phyloP scores from a whole-genome alignment of 2,329 filamentous ascomycete genomes.

The Arthrobotrys entomopaga region DNA sequence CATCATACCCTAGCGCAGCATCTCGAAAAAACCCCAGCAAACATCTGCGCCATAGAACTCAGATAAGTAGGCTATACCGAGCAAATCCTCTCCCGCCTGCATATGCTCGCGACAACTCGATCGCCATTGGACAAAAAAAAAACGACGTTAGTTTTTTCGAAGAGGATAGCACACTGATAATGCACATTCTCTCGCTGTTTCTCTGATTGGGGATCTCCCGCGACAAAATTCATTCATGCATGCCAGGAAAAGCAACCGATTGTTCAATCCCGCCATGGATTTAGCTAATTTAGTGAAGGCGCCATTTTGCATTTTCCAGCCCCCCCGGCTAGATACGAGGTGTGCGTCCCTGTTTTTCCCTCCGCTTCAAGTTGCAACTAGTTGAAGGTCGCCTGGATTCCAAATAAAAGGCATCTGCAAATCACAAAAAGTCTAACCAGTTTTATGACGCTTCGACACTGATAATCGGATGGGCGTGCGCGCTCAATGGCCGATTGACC shows the following conservation, averaged over 20 bases:
- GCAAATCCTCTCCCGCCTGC: conserved; percentile 16
- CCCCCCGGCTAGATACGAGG: conserved; percentile 29
- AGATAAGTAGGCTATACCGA: neutral
- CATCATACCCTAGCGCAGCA: neutral
- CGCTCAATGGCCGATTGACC: neutral
- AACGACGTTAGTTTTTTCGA: neutral
- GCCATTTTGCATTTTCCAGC: neutral
- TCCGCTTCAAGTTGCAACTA: neutral
- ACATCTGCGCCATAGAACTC: neutral
- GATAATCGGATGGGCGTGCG: neutral
- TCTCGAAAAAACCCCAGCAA: neutral
- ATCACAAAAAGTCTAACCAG: too few relatives aligned
- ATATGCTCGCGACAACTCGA: neutral
- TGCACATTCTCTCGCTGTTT: conserved; percentile 12
- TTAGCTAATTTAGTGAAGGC: too few relatives aligned
- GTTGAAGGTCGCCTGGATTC: too few relatives aligned
- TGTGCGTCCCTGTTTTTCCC: neutral
- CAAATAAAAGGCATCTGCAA: too few relatives aligned
- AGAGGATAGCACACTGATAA: conserved; percentile 1
- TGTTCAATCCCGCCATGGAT: neutral
- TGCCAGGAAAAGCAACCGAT: neutral
- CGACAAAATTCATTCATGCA: neutral
- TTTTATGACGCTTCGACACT: too few relatives aligned
- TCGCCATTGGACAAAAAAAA: conserved; percentile 4
- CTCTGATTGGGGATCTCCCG: conserved; percentile 43